A percentile compares a stretch with the other conserved stretches of the same genome.
Evolutionary conservation across 306 rosid species (phyloP).

Genomic region (Biancaea sappan): DNA sequence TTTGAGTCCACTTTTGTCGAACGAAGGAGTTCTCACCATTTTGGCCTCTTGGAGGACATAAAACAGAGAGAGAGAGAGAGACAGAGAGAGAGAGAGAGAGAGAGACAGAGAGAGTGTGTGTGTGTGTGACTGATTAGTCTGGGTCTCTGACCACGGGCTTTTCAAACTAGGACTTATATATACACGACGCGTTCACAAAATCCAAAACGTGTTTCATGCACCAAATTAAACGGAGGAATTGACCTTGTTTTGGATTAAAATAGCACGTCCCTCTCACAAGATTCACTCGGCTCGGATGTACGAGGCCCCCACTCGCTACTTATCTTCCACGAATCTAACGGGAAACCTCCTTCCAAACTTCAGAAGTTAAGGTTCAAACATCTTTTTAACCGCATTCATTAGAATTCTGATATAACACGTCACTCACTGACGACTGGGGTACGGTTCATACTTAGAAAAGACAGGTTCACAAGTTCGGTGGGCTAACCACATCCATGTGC

Average conservation of each 20-base stretch:
- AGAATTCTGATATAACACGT: too few species aligned
- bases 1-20: background rate
- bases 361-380: background rate
- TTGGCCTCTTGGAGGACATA: background rate
- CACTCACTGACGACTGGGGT: too few species aligned
- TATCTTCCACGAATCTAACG: background rate
- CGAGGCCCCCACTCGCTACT: background rate
- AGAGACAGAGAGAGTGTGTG: background rate
- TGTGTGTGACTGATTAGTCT: too few species aligned
- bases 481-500: too few species aligned
- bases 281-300: background rate
- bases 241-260: background rate
- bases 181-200: background rate
- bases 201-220: slow-evolving; percentile 24
- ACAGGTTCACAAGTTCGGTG: too few species aligned
- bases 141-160: background rate
- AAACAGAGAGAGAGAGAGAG: too few species aligned
- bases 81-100: background rate
- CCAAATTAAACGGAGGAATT: background rate
- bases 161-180: background rate
- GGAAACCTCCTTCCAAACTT: background rate
- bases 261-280: background rate
- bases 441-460: too few species aligned
- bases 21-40: slow-evolving; percentile 18
- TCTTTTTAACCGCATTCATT: too few species aligned